These are phyloP conservation scores for Ogataea hybrid DNA, from an alignment of 1,139 yeast species.

Conservation along the genomic window DNA sequence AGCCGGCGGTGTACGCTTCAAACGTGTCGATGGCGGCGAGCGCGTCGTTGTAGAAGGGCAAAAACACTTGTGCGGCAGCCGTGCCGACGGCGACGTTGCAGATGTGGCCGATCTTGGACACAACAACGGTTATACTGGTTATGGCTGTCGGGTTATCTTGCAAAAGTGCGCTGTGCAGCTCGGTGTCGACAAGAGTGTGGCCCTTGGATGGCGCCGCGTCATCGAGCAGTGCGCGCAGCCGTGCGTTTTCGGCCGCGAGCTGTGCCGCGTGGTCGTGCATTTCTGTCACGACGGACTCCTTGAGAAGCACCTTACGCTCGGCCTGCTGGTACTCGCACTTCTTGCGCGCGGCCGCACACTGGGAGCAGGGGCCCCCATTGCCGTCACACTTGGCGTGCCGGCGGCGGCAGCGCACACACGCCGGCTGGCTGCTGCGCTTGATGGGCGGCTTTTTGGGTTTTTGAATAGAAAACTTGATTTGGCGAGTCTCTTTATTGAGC, in stretches of 20 bases:
- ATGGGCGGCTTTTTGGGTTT: neutral
- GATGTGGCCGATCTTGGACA: slow-evolving; percentile 31
- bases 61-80: slow-evolving; percentile 34
- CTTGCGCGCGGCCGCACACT: slow-evolving; percentile 57
- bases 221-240: slow-evolving; percentile 33
- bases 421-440: slow-evolving; percentile 8
- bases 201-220: neutral
- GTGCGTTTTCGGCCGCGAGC: slow-evolving; percentile 47
- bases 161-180: neutral
- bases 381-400: slow-evolving; percentile 79
- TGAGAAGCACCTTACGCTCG: slow-evolving; percentile 68
- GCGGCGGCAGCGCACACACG: slow-evolving; percentile 67
- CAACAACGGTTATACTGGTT: neutral
- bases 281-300: slow-evolving; percentile 62
- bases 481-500: slow-evolving; percentile 13
- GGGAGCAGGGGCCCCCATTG: slow-evolving; percentile 60
- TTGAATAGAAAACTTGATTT: slow-evolving; percentile 14
- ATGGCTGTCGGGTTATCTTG: neutral
- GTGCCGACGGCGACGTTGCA: slow-evolving; percentile 3
- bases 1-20: slow-evolving; percentile 69
- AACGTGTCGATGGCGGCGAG: slow-evolving; percentile 65
- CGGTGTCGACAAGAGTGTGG: slow-evolving; percentile 3
- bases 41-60: slow-evolving; percentile 71
- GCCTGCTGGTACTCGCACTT: slow-evolving; percentile 72
- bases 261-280: slow-evolving; percentile 57